Conservation (phyloP, 2,329 filamentous ascomycete genomes). For the Rasamsonia emersonii region DNA sequence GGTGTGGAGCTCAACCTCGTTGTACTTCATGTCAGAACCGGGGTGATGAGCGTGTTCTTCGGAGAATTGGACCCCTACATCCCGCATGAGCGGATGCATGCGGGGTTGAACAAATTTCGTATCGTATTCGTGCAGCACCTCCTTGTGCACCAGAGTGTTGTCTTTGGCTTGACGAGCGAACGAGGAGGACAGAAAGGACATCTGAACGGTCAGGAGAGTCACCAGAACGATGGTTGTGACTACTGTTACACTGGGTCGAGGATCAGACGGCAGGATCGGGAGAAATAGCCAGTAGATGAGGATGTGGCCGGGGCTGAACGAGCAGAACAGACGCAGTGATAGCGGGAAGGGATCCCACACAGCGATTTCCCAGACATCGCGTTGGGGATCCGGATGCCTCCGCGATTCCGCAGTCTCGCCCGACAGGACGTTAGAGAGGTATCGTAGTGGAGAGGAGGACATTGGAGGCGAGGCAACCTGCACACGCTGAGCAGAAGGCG, state of each 20-base stretch:
- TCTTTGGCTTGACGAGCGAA: constrained; percentile 85
- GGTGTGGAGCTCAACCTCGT: constrained; percentile 54
- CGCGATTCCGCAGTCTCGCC: constrained; percentile 67
- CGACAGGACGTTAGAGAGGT: constrained; percentile 60
- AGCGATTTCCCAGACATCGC: constrained; percentile 89
- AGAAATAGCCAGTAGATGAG: constrained; percentile 82
- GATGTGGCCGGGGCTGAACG: constrained; percentile 92
- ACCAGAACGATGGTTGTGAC: constrained; percentile 74
- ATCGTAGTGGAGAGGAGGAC: constrained; percentile 67
- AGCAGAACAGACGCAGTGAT: constrained; percentile 70
- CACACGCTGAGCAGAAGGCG: constrained; percentile 80
- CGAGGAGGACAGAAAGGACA: constrained; percentile 61
- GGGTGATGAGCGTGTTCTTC: constrained; percentile 28
- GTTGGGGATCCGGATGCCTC: constrained; percentile 63
- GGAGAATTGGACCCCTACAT: constrained; percentile 71
- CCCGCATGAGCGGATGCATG: constrained; percentile 69
- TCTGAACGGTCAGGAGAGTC: constrained; percentile 64
- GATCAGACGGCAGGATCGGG: constrained; percentile 65
- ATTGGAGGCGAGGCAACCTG: constrained; percentile 76
- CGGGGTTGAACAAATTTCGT: constrained; percentile 89
- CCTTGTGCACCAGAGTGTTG: constrained; percentile 71
- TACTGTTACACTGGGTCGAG: constrained; percentile 75
- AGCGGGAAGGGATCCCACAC: constrained; percentile 91
- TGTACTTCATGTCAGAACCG: constrained; percentile 35
- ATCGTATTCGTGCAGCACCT: constrained; percentile 93